Evolutionary conservation across 2,329 filamentous ascomycete genomes (phyloP).

Genomic region (Phyllosticta ampelicida): DNA sequence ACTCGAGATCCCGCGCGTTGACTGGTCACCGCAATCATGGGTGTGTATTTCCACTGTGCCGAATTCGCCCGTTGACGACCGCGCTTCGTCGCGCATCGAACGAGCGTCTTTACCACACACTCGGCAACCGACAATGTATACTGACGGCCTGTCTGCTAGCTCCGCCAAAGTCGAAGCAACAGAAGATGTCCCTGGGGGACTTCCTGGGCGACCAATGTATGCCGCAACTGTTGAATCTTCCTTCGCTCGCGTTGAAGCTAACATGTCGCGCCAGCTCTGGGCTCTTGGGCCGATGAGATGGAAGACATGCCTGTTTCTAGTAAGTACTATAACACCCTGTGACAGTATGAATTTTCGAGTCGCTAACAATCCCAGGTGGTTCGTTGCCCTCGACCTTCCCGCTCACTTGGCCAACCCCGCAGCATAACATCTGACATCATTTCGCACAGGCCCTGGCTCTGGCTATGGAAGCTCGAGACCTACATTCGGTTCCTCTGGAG

Average conservation of each 20-base stretch:
- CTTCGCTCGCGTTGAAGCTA: slow-evolving; percentile 16
- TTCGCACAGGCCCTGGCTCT: slow-evolving; percentile 28
- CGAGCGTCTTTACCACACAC: neutral
- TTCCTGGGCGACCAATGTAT: slow-evolving; percentile 88
- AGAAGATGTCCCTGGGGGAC: slow-evolving; percentile 96
- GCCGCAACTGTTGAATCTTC: slow-evolving; percentile 26
- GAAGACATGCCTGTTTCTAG: slow-evolving; percentile 69
- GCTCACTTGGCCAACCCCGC: slow-evolving; percentile 10
- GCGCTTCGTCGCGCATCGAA: slow-evolving; percentile 4
- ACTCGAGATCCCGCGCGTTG: slow-evolving; percentile 25
- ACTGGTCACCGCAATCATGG: slow-evolving; percentile 48
- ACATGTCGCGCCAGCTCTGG: slow-evolving; percentile 45
- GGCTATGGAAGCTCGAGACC: slow-evolving; percentile 39
- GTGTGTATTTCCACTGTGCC: slow-evolving; percentile 28
- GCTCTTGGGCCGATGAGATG: slow-evolving; percentile 99
- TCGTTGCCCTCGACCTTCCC: neutral
- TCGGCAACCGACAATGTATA: slow-evolving; percentile 13
- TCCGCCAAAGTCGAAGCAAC: slow-evolving; percentile 83
- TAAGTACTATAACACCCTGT: slow-evolving; percentile 36
- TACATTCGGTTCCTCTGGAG: slow-evolving; percentile 31
- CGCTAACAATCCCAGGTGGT: slow-evolving; percentile 6
- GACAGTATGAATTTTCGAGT: neutral
- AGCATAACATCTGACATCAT: slow-evolving; percentile 9
- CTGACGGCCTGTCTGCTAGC: slow-evolving; percentile 48
- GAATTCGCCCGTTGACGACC: slow-evolving; percentile 13